Conservation (phyloP, 495 filamentous ascomycete genomes). For the Aspergillus ostianus region DNA sequence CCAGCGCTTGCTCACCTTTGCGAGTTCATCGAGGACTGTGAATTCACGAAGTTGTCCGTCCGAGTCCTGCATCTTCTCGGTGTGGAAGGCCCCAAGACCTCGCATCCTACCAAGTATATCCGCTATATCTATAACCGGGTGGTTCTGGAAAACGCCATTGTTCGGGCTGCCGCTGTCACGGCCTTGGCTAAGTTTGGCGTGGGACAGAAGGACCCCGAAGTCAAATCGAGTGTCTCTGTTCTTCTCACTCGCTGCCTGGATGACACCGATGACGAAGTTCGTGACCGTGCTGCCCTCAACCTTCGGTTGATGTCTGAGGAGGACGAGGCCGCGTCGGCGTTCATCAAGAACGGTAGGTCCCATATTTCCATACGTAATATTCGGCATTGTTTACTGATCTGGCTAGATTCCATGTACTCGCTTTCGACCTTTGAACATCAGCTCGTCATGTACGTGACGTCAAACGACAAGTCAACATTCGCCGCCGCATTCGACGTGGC, state of each 20-base stretch:
- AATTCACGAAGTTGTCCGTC: constrained; percentile 97
- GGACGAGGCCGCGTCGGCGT: constrained; percentile 77
- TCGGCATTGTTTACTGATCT: constrained; percentile 20
- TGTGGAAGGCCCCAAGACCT: constrained; percentile 90
- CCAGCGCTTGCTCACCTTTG: constrained; percentile 88
- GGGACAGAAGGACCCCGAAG: constrained; percentile 91
- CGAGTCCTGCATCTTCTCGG: constrained; percentile 92
- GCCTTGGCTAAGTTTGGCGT: constrained; percentile 97
- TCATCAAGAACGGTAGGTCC: constrained; percentile 83
- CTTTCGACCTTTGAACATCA: constrained; percentile 96
- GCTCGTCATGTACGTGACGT: constrained; percentile 96
- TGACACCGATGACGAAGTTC: constrained; percentile 96
- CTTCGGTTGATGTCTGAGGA: constrained; percentile 82
- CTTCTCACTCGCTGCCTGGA: constrained; percentile 91
- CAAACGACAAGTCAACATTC: constrained; percentile 81
- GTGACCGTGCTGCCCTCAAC: constrained; percentile 92
- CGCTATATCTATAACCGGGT: constrained; percentile 99
- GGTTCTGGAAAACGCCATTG: constrained; percentile 93
- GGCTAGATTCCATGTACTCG: constrained; percentile 69
- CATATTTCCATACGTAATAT: background rate
- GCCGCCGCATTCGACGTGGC: constrained; percentile 83
- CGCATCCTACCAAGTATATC: constrained; percentile 96
- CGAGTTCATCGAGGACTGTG: constrained; percentile 99
- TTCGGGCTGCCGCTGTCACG: constrained; percentile 92
- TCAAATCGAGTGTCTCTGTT: constrained; percentile 92